Evolutionary conservation across 1,284 basidiomycete species (phyloP), one percentile per base, ranked within the genome.

Genomic region (Wallemia hederae): DNA sequence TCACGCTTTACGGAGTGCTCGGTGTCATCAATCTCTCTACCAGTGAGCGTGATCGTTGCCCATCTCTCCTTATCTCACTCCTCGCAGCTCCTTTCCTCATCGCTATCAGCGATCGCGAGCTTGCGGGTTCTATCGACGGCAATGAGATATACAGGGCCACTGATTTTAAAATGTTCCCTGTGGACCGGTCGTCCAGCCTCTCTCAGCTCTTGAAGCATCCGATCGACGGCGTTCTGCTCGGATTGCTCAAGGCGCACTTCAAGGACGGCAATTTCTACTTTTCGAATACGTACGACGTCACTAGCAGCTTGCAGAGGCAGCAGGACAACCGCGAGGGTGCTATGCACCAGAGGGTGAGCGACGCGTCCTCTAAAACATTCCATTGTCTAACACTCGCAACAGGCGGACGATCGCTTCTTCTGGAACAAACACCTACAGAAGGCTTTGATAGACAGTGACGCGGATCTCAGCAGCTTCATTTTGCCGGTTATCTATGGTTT

Each of bases 401-500:
- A 90, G 78, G 83, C 83, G 28, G 92, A 98, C 66, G 88, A 94
- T 67, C 78, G 92, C 64, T 98, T 98, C 74, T 98, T 97, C 73
- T 98, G 92, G 92, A 98, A 98, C 72, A 85, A 81, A 78, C 86
- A 73, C 64, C 72, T 88, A 60, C 83, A 87, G 62, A 75, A 77
- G 24, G 77, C 79, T 64, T 70, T 89, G 59, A 83, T 86, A 61
- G 82, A 87, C 61, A 74, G 77, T 60, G 76, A 72, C 1, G 64
- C 66, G 55, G 65, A 89, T 88, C 77, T 86, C 66, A 81, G 80
- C 67, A 76, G 81, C 49, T 98, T 84, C 71, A 90, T 97, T 68
- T 77, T 97, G 27, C 92, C 92, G 0, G 75, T 92, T 58, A 77
- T 92, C 66, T 91, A 88, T 67, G 90, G 90, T 68, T 91, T 90